Conservation (phyloP, 1,139 yeast species). For the Magnusiomyces tetraspermus region DNA sequence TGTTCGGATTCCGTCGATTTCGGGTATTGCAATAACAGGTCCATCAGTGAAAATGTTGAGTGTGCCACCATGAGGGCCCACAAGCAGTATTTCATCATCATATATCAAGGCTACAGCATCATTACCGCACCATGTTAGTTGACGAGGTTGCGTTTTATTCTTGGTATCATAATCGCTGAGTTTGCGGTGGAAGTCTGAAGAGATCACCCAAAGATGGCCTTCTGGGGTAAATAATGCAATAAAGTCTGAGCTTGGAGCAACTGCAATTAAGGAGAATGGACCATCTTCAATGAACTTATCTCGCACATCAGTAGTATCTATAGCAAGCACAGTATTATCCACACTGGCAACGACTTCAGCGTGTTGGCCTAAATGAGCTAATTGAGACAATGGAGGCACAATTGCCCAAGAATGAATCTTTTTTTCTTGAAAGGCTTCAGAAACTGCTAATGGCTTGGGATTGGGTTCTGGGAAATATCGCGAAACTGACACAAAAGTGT, state of each 20-base stretch:
- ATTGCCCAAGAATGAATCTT: slow-evolving; percentile 29
- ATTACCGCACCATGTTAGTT: slow-evolving; percentile 75
- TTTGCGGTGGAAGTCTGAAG: slow-evolving; percentile 42
- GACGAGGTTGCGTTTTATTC: slow-evolving; percentile 33
- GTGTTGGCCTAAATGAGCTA: slow-evolving; percentile 21
- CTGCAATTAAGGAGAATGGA: slow-evolving; percentile 44
- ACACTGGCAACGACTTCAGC: slow-evolving; percentile 30
- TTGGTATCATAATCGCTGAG: slow-evolving; percentile 41
- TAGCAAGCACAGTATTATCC: slow-evolving; percentile 20
- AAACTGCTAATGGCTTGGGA: slow-evolving; percentile 23
- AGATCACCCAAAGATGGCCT: slow-evolving; percentile 46
- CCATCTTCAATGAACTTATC: slow-evolving; percentile 39
- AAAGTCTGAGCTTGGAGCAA: slow-evolving; percentile 55
- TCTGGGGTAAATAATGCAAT: slow-evolving; percentile 45
- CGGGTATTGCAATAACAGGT: slow-evolving; percentile 38
- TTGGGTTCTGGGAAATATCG: slow-evolving; percentile 28
- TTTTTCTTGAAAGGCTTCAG: slow-evolving; percentile 12
- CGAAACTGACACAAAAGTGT: slow-evolving; percentile 32
- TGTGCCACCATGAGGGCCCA: slow-evolving; percentile 65
- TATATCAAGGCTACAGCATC: slow-evolving; percentile 61
- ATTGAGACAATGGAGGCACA: slow-evolving; percentile 26
- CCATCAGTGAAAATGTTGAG: slow-evolving; percentile 39
- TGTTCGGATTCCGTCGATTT: slow-evolving; percentile 63
- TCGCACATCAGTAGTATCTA: slow-evolving; percentile 25
- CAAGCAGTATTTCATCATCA: slow-evolving; percentile 55